A percentile compares a stretch with the other conserved stretches of the same genome.
Evolutionary conservation across 2,329 filamentous ascomycete species (phyloP).

Genomic region (Neurospora crassa): DNA sequence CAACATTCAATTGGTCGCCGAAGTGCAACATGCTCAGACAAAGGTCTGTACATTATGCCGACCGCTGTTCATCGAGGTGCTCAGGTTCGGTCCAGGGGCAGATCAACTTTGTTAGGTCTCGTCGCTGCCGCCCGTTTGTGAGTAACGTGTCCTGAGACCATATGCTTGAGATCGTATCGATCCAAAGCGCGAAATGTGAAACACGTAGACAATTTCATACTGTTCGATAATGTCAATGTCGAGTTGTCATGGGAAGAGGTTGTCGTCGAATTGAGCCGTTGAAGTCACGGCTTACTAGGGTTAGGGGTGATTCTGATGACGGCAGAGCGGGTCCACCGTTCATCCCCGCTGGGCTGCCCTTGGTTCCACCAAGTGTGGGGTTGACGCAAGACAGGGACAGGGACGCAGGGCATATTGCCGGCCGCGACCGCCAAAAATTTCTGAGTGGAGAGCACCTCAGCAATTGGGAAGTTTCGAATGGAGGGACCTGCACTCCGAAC

Average conservation of each 20-base stretch:
- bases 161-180: neutral
- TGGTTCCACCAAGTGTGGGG: neutral
- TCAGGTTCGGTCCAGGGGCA: neutral
- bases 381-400: neutral
- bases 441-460: constrained; percentile 6
- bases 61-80: neutral
- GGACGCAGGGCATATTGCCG: constrained; percentile 7
- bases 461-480: neutral
- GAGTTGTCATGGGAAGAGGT: neutral
- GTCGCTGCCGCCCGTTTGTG: neutral
- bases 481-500: constrained; percentile 3
- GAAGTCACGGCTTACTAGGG: neutral
- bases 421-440: constrained; percentile 20
- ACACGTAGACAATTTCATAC: neutral
- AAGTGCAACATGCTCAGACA: too few relatives aligned
- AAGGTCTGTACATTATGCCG: too few relatives aligned
- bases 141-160: neutral
- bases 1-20: too few relatives aligned
- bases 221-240: neutral
- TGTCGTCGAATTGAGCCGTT: neutral
- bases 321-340: neutral
- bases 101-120: neutral
- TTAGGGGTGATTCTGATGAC: neutral
- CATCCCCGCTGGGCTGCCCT: neutral
- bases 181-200: neutral